Evolutionary conservation across 768 basidiomycete genomes (phyloP).

Genomic region (Daedaleopsis nitida): DNA sequence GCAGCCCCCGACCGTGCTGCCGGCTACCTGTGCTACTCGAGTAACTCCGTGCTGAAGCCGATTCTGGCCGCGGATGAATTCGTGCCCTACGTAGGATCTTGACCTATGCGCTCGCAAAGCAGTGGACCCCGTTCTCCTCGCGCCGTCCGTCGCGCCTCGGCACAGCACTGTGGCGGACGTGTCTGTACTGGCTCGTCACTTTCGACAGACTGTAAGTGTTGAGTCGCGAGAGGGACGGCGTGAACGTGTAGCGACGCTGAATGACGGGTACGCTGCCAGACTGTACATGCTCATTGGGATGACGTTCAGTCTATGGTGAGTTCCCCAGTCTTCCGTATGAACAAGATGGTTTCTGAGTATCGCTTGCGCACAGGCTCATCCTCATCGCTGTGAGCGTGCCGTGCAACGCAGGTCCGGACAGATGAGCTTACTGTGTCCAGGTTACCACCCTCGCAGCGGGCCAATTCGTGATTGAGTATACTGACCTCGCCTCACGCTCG

Average conservation of each 20-base stretch:
- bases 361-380: conserved; percentile 48
- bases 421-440: conserved; percentile 33
- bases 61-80: too few relatives aligned
- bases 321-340: background rate
- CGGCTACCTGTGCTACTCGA: background rate
- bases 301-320: conserved; percentile 72
- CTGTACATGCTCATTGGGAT: conserved; percentile 75
- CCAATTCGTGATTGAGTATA: conserved; percentile 58
- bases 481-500: conserved; percentile 22
- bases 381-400: conserved; percentile 45
- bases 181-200: conserved; percentile 58
- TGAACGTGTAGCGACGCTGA: background rate
- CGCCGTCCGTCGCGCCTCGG: conserved; percentile 44
- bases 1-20: too few relatives aligned
- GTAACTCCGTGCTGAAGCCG: too few relatives aligned
- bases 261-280: conserved; percentile 34
- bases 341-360: background rate
- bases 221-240: background rate
- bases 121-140: conserved; percentile 44
- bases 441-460: conserved; percentile 56
- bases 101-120: conserved; percentile 49
- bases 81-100: conserved; percentile 45
- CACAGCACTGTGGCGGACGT: conserved; percentile 54
- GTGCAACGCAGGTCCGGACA: background rate
- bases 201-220: conserved; percentile 62